Percentiles rank a stretch among this genome's conserved stretches.
These are phyloP conservation scores for Cubamyces lactineus DNA, from an alignment of 768 basidiomycete genomes.

Conservation along the genomic window DNA sequence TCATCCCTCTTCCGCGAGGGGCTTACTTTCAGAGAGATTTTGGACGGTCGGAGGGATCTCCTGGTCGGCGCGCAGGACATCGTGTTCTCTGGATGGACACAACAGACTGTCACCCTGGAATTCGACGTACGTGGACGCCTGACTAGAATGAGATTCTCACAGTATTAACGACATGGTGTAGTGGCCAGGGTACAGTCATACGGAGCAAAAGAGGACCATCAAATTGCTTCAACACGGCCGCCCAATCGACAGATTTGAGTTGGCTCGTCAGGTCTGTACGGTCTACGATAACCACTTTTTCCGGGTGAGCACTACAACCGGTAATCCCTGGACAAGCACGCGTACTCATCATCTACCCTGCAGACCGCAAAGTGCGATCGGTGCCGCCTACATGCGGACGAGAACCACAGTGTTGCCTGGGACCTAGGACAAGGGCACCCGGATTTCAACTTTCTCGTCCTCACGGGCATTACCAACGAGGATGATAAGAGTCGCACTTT, in stretches of 20 bases:
- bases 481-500: neutral
- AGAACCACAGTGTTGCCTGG: no score
- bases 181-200: conserved; percentile 18
- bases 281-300: neutral
- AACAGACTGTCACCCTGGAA: neutral
- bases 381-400: no score
- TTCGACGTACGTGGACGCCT: conserved; percentile 1
- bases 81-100: neutral
- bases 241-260: neutral
- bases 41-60: no score
- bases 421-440: no score
- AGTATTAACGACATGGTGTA: neutral
- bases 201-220: neutral
- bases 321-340: neutral
- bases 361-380: neutral
- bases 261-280: neutral
- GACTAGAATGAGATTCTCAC: neutral
- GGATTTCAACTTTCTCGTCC: no score
- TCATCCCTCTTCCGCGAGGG: no score
- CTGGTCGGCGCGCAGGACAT: no score
- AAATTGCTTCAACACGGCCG: neutral
- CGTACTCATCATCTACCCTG: neutral
- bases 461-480: neutral
- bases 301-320: neutral
- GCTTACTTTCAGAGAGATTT: no score